Evolutionary conservation across 352 stramenopile species (phyloP).

Genomic region (Globisporangium cederbergense): DNA sequence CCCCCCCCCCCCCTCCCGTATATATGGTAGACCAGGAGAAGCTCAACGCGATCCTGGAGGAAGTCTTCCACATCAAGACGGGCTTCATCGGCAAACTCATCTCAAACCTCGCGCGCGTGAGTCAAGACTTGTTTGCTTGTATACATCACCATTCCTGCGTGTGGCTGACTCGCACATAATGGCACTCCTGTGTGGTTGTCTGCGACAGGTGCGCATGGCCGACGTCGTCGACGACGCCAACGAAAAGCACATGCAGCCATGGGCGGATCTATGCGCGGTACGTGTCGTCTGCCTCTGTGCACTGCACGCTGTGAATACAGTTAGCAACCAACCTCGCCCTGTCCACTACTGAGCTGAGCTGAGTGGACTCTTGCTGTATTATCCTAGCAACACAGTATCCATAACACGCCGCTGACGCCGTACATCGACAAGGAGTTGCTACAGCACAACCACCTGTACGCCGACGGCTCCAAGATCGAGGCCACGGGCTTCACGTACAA

Average conservation of each 20-base stretch:
- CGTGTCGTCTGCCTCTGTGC: not conserved
- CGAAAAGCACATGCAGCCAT: constrained; percentile 88
- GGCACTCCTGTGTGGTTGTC: not conserved
- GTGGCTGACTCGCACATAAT: not conserved
- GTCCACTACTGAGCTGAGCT: not conserved
- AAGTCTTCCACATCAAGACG: constrained; percentile 80
- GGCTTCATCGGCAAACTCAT: constrained; percentile 85
- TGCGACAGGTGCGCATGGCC: constrained; percentile 48
- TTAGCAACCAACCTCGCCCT: constrained; percentile 2
- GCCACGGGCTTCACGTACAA: constrained; percentile 71
- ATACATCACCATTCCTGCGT: too few relatives aligned
- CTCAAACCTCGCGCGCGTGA: constrained; percentile 70
- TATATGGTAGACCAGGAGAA: constrained; percentile 59
- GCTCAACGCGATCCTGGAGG: constrained; percentile 69
- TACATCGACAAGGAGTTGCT: constrained; percentile 89
- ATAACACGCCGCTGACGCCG: constrained; percentile 79
- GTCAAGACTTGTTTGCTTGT: not conserved
- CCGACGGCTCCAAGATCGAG: constrained; percentile 75
- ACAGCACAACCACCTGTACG: constrained; percentile 81
- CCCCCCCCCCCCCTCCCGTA: not conserved
- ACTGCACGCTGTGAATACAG: not conserved
- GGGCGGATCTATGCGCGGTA: constrained; percentile 79
- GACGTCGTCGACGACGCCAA: constrained; percentile 89
- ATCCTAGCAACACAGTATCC: constrained; percentile 62
- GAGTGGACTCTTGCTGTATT: not conserved